phyloP scores from a whole-genome alignment of 768 basidiomycete genomes.

The Boletus eberwhitei region DNA sequence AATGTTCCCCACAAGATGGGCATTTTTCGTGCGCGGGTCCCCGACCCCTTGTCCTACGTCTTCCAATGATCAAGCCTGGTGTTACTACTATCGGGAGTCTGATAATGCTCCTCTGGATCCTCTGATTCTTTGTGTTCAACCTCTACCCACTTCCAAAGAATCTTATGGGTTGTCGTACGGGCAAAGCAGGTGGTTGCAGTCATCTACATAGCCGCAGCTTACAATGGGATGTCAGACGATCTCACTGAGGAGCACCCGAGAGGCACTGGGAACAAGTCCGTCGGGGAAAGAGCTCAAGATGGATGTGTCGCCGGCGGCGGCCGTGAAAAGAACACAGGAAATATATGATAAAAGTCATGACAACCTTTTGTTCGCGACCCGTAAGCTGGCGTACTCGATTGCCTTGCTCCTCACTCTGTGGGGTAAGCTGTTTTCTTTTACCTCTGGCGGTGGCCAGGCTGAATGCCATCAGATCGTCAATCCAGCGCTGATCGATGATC shows the following conservation, averaged over 20 bases:
- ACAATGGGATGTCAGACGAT: constrained; percentile 53
- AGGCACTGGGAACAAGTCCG: constrained; percentile 39
- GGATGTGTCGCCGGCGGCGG: constrained; percentile 29
- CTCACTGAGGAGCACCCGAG: constrained; percentile 33
- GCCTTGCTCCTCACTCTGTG: constrained; percentile 47
- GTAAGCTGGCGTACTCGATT: constrained; percentile 43
- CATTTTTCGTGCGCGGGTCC: no score
- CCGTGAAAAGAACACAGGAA: constrained; percentile 35
- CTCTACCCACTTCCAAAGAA: no score
- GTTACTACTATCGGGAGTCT: constrained; percentile 70
- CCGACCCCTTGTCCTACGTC: constrained; percentile 20
- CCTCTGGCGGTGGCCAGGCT: background rate
- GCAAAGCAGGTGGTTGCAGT: constrained; percentile 55
- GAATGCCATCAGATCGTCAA: background rate
- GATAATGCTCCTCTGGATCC: constrained; percentile 58
- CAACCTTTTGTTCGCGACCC: no score
- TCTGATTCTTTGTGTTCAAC: no score
- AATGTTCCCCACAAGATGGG: constrained; percentile 25
- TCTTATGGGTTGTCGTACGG: constrained; percentile 64
- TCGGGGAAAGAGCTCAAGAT: background rate
- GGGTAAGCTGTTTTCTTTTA: constrained; percentile 32
- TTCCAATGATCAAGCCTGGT: constrained; percentile 73
- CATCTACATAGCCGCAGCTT: constrained; percentile 37
- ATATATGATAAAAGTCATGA: no score
- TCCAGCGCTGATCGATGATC: no score